Evolutionary conservation across 2,329 filamentous ascomycete species (phyloP), one percentile per base, ranked within the genome.

Genomic region (Colletotrichum sp.): DNA sequence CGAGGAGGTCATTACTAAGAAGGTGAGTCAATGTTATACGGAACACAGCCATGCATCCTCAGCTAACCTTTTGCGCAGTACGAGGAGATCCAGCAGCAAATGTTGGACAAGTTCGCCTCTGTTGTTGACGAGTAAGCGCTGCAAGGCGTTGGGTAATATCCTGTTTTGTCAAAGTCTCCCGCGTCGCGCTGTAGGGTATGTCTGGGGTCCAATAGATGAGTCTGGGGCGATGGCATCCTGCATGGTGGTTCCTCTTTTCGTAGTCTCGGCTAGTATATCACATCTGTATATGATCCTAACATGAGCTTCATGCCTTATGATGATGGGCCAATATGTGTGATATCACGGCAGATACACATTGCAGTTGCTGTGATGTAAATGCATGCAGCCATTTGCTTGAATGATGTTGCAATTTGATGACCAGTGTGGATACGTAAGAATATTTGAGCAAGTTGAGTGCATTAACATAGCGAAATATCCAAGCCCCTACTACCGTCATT

Each of bases 41-140:
- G 6, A 60, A 28, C 6, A 4, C 24, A 6, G 10, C 21, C 8
- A 34, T 6, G 5, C 16, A n/a, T 16, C 64, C 64, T 69, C 80
- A 79, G 87, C 91, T 83, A 91, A 84, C 72, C 30, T 30, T 71
- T 16, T 21, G 72, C 68, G 68, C 82, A 97, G 95, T 99, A 99
- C 86, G 97, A 99, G 90, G 93, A 93, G 81, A 92, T 99, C 81
- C 91, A 97, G 81, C 95, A 98, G 88, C 90, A 92, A 81, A 96
- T 99, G 96, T 93, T 94, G 81, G 97, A 99, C 88, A 98, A 98
- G 89, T 99, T 99, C 88, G 97, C 97, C 66, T 94, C 96, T 52
- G 96, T 99, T 77, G 92, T 95, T 84, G 97, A 99, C 86, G 96
- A 99, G 91, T 99, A 96, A 86, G 72, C 57, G 69, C 26, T 44